Evolutionary conservation across 2,329 filamentous ascomycete genomes (phyloP).

Genomic region (Pseudomassariella vexata): DNA sequence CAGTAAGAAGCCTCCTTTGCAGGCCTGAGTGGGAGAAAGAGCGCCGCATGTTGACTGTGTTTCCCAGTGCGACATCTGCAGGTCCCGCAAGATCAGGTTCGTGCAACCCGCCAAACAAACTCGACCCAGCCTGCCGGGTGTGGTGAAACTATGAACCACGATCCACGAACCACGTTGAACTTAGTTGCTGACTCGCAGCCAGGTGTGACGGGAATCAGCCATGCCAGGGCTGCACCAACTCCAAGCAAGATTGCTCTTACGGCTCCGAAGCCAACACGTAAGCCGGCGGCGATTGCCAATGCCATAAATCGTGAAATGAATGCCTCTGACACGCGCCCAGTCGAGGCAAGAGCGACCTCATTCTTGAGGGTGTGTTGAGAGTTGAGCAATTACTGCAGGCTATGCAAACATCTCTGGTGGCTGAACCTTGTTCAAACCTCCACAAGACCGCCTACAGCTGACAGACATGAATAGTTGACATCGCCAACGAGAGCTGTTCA

Average conservation of each 20-base stretch:
- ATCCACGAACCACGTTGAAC: too few relatives aligned
- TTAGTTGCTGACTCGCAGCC: conserved; percentile 4
- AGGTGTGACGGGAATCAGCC: conserved; percentile 43
- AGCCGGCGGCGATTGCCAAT: conserved; percentile 16
- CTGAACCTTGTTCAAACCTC: too few relatives aligned
- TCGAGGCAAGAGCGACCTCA: conserved; percentile 44
- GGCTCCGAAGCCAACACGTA: conserved; percentile 38
- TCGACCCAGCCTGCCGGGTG: too few relatives aligned
- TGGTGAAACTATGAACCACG: too few relatives aligned
- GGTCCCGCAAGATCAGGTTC: conserved; percentile 41
- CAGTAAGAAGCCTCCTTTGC: conserved; percentile 22
- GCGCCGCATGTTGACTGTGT: not conserved
- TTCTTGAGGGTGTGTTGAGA: conserved; percentile 42
- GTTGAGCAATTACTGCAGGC: conserved; percentile 41
- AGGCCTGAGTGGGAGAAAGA: conserved; percentile 7
- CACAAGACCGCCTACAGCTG: too few relatives aligned
- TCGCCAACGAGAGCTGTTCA: conserved; percentile 1
- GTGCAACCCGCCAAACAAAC: too few relatives aligned
- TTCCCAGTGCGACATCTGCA: conserved; percentile 39
- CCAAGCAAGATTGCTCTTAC: conserved; percentile 33
- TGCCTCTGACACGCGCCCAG: conserved; percentile 14
- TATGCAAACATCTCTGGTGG: conserved; percentile 34
- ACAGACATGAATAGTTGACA: conserved; percentile 13
- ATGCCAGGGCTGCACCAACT: conserved; percentile 31
- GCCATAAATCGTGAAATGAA: conserved; percentile 1